A percentile compares a stretch with the other conserved stretches of the same genome.
Conservation (phyloP, 176 grass and related monocot species). For the Bolboschoenus planiculmis region DNA sequence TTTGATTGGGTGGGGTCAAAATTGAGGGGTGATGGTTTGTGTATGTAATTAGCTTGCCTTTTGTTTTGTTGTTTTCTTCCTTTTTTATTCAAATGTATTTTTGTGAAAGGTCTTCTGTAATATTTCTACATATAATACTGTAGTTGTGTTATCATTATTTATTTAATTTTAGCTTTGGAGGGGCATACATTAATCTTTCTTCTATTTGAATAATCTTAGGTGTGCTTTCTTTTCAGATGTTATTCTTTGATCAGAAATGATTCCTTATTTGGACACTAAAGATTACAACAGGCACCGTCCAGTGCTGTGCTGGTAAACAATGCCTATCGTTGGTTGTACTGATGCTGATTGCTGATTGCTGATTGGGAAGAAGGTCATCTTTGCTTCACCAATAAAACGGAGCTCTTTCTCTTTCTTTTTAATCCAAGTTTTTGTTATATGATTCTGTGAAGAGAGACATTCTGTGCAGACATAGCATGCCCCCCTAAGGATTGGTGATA, state of each 20-base stretch:
- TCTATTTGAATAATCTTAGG: not conserved
- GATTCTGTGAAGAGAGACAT: not conserved
- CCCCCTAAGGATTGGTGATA: not conserved
- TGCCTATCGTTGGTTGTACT: not conserved
- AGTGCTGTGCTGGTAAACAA: not conserved
- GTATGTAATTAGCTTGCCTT: slow-evolving; percentile 24
- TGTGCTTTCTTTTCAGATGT: not conserved
- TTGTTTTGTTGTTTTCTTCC: not conserved
- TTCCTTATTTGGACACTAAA: not conserved
- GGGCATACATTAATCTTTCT: not conserved
- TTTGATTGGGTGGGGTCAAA: not conserved
- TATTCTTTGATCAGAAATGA: not conserved
- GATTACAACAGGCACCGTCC: too few relatives aligned
- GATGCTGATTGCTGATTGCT: too few relatives aligned
- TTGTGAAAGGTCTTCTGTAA: slow-evolving; percentile 16
- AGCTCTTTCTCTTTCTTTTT: not conserved
- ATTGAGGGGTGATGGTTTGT: slow-evolving; percentile 14
- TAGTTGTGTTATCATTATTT: slow-evolving; percentile 16
- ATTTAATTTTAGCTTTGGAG: slow-evolving; percentile 10
- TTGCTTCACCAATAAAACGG: not conserved
- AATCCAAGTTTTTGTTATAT: not conserved
- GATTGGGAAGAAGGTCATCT: not conserved
- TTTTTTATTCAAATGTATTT: slow-evolving; percentile 11
- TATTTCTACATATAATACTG: slow-evolving; percentile 24
- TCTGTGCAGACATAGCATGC: not conserved